Evolutionary conservation across 225 moss, liverwort and hornwort genomes (phyloP).

Genomic region (Antitrichia curtipendula): DNA sequence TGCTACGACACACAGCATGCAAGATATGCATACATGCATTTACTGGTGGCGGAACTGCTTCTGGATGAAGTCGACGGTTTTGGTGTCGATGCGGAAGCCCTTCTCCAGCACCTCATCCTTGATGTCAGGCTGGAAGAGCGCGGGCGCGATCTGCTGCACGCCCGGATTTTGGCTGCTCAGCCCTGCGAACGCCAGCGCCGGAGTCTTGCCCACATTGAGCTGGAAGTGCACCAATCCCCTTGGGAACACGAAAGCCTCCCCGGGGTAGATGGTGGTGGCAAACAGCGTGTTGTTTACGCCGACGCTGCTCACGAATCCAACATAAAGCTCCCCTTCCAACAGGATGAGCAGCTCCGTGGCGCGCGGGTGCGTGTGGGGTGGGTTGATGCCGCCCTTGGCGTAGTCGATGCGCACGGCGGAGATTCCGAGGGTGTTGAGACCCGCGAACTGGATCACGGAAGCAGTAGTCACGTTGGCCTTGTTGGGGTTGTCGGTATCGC

Average conservation of each 20-base stretch:
- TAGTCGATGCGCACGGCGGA: slow-evolving; percentile 12
- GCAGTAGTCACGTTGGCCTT: not conserved
- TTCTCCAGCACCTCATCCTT: slow-evolving; percentile 8
- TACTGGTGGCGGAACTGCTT: not conserved
- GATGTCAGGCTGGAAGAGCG: not conserved
- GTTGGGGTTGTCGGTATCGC: not conserved
- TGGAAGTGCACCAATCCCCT: slow-evolving; percentile 4
- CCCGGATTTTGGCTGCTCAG: slow-evolving; percentile 15
- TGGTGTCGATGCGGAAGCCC: not conserved
- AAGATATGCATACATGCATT: not conserved
- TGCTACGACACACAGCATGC: not conserved
- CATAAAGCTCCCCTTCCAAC: not conserved
- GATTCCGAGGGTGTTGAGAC: slow-evolving; percentile 26
- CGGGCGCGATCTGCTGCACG: not conserved
- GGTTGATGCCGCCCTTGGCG: slow-evolving; percentile 18
- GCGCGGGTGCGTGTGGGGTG: slow-evolving; percentile 11
- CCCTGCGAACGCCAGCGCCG: not conserved
- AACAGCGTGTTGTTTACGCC: not conserved
- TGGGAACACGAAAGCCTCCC: not conserved
- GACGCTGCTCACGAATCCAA: slow-evolving; percentile 3
- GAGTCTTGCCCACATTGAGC: not conserved
- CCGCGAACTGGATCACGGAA: not conserved
- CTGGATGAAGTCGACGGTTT: not conserved
- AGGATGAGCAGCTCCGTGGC: slow-evolving; percentile 4
- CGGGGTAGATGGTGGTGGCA: not conserved